A percentile compares a stretch with the other conserved stretches of the same genome.
These are phyloP conservation scores for Amanita rubescens DNA, from an alignment of 768 basidiomycete genomes.

Conservation along the genomic window DNA sequence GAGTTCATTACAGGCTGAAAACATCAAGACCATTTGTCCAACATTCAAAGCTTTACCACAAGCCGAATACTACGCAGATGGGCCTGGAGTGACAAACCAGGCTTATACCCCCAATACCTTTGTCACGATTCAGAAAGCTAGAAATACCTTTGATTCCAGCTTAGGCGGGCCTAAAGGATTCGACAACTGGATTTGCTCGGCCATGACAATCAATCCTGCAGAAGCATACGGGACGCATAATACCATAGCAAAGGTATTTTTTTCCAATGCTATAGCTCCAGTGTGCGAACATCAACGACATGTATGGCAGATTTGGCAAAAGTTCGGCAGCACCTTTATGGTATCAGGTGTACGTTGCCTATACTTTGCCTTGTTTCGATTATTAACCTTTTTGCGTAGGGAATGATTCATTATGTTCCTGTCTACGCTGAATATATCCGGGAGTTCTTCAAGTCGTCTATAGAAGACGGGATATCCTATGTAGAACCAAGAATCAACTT, in stretches of 20 bases:
- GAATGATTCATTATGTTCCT: constrained; percentile 44
- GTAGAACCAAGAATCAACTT: constrained; percentile 66
- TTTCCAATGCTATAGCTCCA: not conserved
- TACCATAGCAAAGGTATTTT: constrained; percentile 51
- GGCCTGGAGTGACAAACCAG: constrained; percentile 30
- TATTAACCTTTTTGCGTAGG: constrained; percentile 21
- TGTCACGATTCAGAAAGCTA: constrained; percentile 48
- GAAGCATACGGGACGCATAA: constrained; percentile 73
- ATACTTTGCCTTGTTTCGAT: not conserved
- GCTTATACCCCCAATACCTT: constrained; percentile 41
- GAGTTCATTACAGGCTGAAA: constrained; percentile 31
- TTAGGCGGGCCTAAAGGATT: constrained; percentile 62
- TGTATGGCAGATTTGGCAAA: constrained; percentile 62
- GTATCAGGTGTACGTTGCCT: constrained; percentile 36
- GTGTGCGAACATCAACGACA: not conserved
- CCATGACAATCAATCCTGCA: constrained; percentile 59
- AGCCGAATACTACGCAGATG: constrained; percentile 22
- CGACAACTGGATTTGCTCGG: constrained; percentile 54
- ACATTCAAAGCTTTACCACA: constrained; percentile 44
- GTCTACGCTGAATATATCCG: constrained; percentile 54
- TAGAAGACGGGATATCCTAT: constrained; percentile 69
- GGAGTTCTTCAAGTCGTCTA: constrained; percentile 52
- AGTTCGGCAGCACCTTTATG: constrained; percentile 50
- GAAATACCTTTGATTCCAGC: constrained; percentile 39
- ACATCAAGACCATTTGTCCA: constrained; percentile 38